A percentile compares a stretch with the other conserved stretches of the same genome.
Evolutionary conservation across 345 rosid genomes (phyloP).

Genomic region (Lepidium didymum): DNA sequence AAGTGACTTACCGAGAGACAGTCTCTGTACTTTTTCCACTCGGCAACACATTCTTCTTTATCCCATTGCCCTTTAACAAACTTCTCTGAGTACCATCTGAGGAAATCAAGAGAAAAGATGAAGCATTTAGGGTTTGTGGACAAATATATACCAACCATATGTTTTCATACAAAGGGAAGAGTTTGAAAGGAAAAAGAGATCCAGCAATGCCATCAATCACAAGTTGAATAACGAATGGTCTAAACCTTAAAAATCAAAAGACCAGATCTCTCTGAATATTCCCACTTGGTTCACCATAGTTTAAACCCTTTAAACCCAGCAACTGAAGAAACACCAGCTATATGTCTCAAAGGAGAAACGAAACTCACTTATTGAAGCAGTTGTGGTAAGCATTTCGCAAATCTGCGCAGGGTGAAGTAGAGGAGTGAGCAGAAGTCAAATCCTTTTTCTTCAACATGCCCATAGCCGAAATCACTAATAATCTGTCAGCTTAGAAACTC

Average conservation of each 20-base stretch:
- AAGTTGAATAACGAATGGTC: not conserved
- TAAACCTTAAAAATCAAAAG: not conserved
- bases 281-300: not conserved
- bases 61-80: conserved; percentile 82
- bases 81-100: conserved; percentile 85
- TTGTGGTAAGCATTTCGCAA: conserved; percentile 66
- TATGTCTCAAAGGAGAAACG: not conserved
- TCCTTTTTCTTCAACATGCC: conserved; percentile 32
- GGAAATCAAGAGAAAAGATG: not conserved
- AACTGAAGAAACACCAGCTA: not conserved
- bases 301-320: not conserved
- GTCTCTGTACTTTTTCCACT: conserved; percentile 73
- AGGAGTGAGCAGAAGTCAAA: conserved; percentile 28
- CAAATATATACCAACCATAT: not conserved
- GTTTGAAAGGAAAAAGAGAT: not conserved
- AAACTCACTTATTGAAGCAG: conserved; percentile 72
- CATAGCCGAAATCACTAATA: conserved; percentile 26
- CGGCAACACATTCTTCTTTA: conserved; percentile 58
- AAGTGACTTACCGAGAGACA: conserved; percentile 59
- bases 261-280: not conserved
- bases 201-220: not conserved
- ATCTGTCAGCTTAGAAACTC: not conserved
- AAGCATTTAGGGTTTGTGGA: not conserved
- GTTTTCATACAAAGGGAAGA: not conserved
- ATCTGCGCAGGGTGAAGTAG: conserved; percentile 71